Conservation (phyloP, 192 early-diverging fungal genomes). For the Phlyctochytrium arcticum region DNA sequence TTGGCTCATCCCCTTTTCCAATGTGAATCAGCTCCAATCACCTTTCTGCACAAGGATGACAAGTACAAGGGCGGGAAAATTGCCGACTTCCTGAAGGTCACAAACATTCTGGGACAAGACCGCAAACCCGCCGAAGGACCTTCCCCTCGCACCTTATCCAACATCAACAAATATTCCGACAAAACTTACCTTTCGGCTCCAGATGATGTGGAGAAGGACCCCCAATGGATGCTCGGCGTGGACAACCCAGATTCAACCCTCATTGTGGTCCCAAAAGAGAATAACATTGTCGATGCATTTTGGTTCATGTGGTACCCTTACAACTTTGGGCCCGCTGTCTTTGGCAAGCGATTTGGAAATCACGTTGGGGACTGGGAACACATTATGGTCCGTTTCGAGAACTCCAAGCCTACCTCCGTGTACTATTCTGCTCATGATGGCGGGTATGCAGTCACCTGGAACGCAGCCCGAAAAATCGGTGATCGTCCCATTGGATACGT, state of each 20-base stretch:
- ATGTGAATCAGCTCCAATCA: slow-evolving; percentile 6
- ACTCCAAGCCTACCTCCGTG: not conserved
- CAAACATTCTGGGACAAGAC: not conserved
- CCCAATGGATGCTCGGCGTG: not conserved
- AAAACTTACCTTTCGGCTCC: not conserved
- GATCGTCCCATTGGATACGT: slow-evolving; percentile 6
- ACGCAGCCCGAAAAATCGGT: too few species aligned
- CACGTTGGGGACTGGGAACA: slow-evolving; percentile 25
- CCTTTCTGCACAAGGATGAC: not conserved
- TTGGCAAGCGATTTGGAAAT: slow-evolving; percentile 12
- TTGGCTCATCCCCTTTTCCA: too few species aligned
- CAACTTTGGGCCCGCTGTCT: slow-evolving; percentile 13
- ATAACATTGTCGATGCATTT: slow-evolving; percentile 7
- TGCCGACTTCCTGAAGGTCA: not conserved
- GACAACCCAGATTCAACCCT: not conserved
- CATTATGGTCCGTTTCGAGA: slow-evolving; percentile 1
- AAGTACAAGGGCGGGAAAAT: not conserved
- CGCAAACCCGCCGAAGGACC: not conserved
- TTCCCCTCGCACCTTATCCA: not conserved
- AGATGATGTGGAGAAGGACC: slow-evolving; percentile 9
- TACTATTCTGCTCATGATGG: slow-evolving; percentile 14
- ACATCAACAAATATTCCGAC: not conserved
- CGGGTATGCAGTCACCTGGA: not conserved
- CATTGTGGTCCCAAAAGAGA: not conserved
- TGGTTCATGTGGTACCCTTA: slow-evolving; percentile 20